Evolutionary conservation across 148 eudicot genomes (phyloP), one percentile per base, ranked within the genome.

Genomic region (Suaeda aralocaspica): DNA sequence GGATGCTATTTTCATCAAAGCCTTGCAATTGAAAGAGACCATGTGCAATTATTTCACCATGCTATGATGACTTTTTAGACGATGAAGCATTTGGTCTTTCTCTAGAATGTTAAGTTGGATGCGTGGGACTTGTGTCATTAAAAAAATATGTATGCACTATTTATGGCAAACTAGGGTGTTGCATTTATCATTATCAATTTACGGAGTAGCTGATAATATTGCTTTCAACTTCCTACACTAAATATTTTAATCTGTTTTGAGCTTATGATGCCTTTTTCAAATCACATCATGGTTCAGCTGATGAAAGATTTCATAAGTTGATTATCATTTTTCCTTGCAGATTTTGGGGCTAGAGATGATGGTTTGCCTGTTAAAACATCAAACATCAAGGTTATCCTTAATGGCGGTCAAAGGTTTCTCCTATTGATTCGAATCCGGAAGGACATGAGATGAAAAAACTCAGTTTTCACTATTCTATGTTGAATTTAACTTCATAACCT

Each of bases 391-490:
- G 96, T 95, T 72, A 79, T 95, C 64, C 89, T 95, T 26, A 92
- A 95, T 74, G 99, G 97, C 25, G 99, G 97, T 51, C 83, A 91
- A 74, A 87, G 67, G 77, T 85, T 89, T 75, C 88, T 97, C 51
- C 88, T 89, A 75, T 85, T 95, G 73, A 81, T n/a, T n/a, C n/a
- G n/a, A 28, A 58, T 58, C 36, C n/a, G n/a, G n/a, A n/a, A n/a
- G n/a, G n/a, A n/a, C n/a, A n/a, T 58, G 19, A 26, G 13, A 57
- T 57, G 28, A 57, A 29, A 57, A 25, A 57, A 29, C 5, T 28
- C 11, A 19, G 26, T 34, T 29, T 57, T 58, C 36, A 13, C 34
- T 58, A 19, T 30, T 29, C 34, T 16, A 30, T 28, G 28, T 58
- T 15, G 6, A 58, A 8, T 19, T 58, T 58, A 26, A 7, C 19